Evolutionary conservation across 257 asterid genomes (phyloP), one percentile per base, ranked within the genome.

Genomic region (Nyctanthes arbortristis): DNA sequence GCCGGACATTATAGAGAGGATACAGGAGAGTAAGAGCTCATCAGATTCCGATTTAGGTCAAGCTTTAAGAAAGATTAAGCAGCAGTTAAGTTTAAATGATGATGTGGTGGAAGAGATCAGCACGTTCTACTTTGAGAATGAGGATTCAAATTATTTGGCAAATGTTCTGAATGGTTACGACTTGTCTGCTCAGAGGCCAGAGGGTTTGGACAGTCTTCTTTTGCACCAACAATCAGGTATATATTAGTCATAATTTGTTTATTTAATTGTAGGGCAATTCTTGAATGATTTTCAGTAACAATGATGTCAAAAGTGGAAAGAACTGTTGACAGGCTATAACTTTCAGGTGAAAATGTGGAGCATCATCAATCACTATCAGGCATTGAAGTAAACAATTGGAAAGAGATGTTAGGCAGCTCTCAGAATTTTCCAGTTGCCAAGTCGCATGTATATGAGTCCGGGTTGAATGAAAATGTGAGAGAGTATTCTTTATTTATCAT

Each of bases 71-170:
- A 81, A 75, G 77, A 74, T 89, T 60, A 82, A 91, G 84, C 90
- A 89, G 66, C 92, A 89, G 47, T 72, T 94, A 75, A 89, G 96
- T 85, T 77, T 91, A 73, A 84, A 94, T 64, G 93, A 89, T 65
- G 93, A 84, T 39, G 80, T 80, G 79, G 73, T 79, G 62, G 67
- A 73, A 67, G 84, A 79, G 22, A 65, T 67, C 47, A 70, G 63
- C 69, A 63, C 66, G 10, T 63, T 73, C 76, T 67, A 72, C 83
- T 65, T 70, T 64, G 85, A 76, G 76, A 70, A 80, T 75, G 82
- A 74, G 77, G 83, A 77, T 69, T 66, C 87, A 33, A 75, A 75
- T 73, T 84, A 74, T 78, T 73, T 78, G 43, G 85, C 72, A 70
- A 80, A 81, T 60, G 37, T 73, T 39, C 74, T 79, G 52, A 63